Base-by-base conservation (phyloP, 2,329 filamentous ascomycete species). In the Capronia americana region DNA sequence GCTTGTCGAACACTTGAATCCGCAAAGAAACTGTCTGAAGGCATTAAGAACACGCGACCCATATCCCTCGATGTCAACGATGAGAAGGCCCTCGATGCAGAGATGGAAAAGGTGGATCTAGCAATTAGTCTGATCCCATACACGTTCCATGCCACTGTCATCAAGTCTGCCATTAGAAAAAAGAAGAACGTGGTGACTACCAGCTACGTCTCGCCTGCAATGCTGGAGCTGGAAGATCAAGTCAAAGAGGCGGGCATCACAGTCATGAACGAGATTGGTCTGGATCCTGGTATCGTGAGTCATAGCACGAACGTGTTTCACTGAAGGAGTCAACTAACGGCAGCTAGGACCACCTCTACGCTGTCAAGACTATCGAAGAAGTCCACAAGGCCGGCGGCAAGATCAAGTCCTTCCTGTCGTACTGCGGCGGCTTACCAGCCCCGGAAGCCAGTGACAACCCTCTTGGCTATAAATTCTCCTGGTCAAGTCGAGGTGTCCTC, bases 171-270 rank as follows among this genome's bases (percentile, higher is more conserved):
- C 70, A 97, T 98, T 81, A 87, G 90, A 75, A 87, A 90, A 75
- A 97, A 97, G 91, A 97, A 94, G 86, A 84, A 98, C 83, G 93
- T 98, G 68, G 93, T 98, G 76, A 97, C 94, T 66, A 97, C 94
- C 32, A 92, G 88, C 71, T 98, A 98, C 77, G 91, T 97, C 72
- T 96, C 92, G 4, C 92, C 92, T 3, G 92, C 92, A 71, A 97
- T 97, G 93, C 80, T 90, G 82, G 94, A 93, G 83, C 88, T 98
- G 58, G 90, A 97, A 75, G 84, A 88, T 74, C 83, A 90, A 74
- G 88, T 86, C 78, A 96, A 97, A 85, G 91, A 90, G 70, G 94
- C 94, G 20, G 93, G 93, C 68, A 97, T 97, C 77, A 96, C 92
- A 11, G 93, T 97, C 77, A 93, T 97, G 91, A 97, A 98, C 82